These are phyloP conservation scores for Crithidia brevicula DNA, from an alignment of 208 protist species.

Conservation along the genomic window DNA sequence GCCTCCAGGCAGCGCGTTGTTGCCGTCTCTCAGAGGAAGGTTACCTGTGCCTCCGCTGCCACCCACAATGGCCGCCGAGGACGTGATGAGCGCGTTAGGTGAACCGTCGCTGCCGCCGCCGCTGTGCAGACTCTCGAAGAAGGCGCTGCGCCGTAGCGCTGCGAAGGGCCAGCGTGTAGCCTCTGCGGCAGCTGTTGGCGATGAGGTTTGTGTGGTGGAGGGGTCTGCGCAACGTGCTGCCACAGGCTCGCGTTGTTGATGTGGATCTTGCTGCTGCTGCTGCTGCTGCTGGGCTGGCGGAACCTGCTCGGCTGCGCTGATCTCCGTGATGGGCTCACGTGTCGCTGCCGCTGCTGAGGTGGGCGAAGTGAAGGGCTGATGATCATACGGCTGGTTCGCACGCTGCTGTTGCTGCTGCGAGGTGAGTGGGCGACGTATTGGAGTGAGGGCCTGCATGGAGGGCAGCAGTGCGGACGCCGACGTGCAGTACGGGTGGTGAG, in stretches of 20 bases:
- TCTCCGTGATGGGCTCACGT: background rate
- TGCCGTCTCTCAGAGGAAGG: background rate
- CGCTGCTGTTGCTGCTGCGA: background rate
- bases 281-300: background rate
- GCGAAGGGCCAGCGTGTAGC: background rate
- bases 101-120: background rate
- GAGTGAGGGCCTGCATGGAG: constrained; percentile 12
- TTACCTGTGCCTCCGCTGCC: background rate
- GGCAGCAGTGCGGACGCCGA: constrained; percentile 20
- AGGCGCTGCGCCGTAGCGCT: constrained; percentile 21
- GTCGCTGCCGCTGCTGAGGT: background rate
- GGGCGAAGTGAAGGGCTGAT: background rate
- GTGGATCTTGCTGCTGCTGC: background rate
- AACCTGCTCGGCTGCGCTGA: background rate
- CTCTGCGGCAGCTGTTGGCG: background rate
- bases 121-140: constrained; percentile 18
- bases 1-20: too few species aligned
- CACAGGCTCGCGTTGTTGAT: background rate
- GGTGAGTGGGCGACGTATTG: background rate
- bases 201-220: background rate
- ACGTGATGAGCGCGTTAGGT: background rate
- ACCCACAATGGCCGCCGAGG: background rate
- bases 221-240: background rate
- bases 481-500: constrained; percentile 32
- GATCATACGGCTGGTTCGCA: background rate